These are phyloP conservation scores for Phascolomyces articulosus DNA, from an alignment of 371 early-diverging fungal genomes.

Conservation along the genomic window DNA sequence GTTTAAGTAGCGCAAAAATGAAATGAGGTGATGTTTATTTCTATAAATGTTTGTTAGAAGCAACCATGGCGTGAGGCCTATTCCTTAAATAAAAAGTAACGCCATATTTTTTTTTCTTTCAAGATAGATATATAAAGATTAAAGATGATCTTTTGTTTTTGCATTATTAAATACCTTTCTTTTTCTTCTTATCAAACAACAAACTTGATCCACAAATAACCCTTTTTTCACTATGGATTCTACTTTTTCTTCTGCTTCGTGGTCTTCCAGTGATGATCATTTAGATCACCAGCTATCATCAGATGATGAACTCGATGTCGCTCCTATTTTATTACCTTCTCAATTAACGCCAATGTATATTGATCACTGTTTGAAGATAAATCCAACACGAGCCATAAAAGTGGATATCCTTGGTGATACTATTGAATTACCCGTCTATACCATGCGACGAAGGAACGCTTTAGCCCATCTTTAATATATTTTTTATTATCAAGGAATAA, in stretches of 20 bases:
- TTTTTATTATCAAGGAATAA: no score
- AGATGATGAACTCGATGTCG: background rate
- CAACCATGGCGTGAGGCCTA: conserved; percentile 7
- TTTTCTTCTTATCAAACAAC: background rate
- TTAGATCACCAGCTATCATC: background rate
- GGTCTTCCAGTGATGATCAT: conserved; percentile 7
- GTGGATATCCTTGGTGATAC: conserved; percentile 17
- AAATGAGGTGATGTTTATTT: background rate
- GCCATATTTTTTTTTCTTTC: background rate
- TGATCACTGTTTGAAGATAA: conserved; percentile 14
- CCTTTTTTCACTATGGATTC: background rate
- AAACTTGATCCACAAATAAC: no score
- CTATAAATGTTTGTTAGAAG: no score
- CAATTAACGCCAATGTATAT: conserved; percentile 13
- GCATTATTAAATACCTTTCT: background rate
- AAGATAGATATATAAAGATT: no score
- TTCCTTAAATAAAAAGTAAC: background rate
- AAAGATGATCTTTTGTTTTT: background rate
- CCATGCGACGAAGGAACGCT: conserved; percentile 21
- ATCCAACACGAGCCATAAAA: conserved; percentile 10
- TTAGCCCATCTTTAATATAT: conserved; percentile 8
- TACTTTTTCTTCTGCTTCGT: background rate
- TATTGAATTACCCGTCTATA: conserved; percentile 18
- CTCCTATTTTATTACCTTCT: conserved; percentile 1
- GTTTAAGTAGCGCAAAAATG: background rate